Base-by-base conservation (phyloP, 768 basidiomycete genomes). In the Kwoniella dendrophila region DNA sequence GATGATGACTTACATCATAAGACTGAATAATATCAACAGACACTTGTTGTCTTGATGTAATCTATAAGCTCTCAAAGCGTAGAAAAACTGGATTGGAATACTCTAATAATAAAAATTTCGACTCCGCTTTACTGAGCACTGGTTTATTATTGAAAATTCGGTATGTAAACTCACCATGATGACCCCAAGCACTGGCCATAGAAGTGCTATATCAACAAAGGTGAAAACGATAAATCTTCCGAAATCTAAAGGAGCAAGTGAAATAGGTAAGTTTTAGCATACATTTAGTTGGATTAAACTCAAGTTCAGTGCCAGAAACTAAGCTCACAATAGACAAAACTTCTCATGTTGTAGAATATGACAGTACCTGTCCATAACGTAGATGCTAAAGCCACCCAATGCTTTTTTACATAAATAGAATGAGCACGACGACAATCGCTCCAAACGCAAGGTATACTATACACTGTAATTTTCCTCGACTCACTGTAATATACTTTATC, bases 291-390 rank as follows among this genome's bases (percentile, higher is more conserved):
- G 30, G 18, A 11, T 11, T 12, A 29, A 10, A 10, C 18, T 8
- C 4, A 11, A 24, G 43, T 22, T 11, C 43, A 48, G 24, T 1
- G 4, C 22, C 20, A 14, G 14, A 10, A 22, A 8, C 18, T 18
- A 18, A 38, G 36, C 56, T 45, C 43, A 57, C 56, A 30, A 32
- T 57, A 57, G n/a, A 57, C 45, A 2, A 57, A 48, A 5, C 34
- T 45, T 30, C 45, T n/a, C 56, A 57, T 47, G 16, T 24, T 45
- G 26, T 57, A 45, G 11, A 20, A 43, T 18, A 57, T 57, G 43
- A 48, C 0, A 2, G 44, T 30, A 7, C 27, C 44, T 10, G 41
- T 57, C 43, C 43, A 57, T 16, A 16, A 2, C 3, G 26, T 18
- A 26, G 47, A 49, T 3, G 47, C 47, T 2, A 49, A 49, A 16